These are phyloP conservation scores for Phytophthora tubulina DNA, from an alignment of 352 stramenopile genomes.

Conservation along the genomic window DNA sequence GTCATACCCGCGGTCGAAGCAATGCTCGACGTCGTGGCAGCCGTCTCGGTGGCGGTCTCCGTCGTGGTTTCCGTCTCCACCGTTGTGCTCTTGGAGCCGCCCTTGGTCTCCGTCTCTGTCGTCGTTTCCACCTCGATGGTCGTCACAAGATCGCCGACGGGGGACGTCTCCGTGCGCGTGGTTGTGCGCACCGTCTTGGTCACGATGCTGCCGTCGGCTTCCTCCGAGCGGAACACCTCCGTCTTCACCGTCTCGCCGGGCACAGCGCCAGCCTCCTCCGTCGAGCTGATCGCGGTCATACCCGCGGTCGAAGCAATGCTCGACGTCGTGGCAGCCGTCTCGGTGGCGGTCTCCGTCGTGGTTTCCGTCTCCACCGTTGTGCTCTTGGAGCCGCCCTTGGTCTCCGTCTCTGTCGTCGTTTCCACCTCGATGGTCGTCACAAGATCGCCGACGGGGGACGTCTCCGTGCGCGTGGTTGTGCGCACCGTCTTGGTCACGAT, in stretches of 20 bases:
- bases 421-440: neutral
- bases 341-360: constrained; percentile 19
- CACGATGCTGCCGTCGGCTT: constrained; percentile 1
- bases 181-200: constrained; percentile 1
- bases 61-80: constrained; percentile 27
- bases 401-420: neutral
- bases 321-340: constrained; percentile 18
- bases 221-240: constrained; percentile 10
- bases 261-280: constrained; percentile 12
- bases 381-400: neutral
- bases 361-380: constrained; percentile 9
- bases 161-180: constrained; percentile 10
- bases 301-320: constrained; percentile 14
- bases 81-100: constrained; percentile 20
- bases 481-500: constrained; percentile 23
- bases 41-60: constrained; percentile 26
- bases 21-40: constrained; percentile 18
- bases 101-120: constrained; percentile 22
- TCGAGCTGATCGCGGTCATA: constrained; percentile 17
- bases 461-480: constrained; percentile 4
- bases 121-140: constrained; percentile 32
- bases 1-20: constrained; percentile 23
- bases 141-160: constrained; percentile 4
- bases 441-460: no score
- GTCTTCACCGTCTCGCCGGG: constrained; percentile 21